Evolutionary conservation across 2,329 filamentous ascomycete genomes (phyloP).

Genomic region (Colletotrichum sp.): DNA sequence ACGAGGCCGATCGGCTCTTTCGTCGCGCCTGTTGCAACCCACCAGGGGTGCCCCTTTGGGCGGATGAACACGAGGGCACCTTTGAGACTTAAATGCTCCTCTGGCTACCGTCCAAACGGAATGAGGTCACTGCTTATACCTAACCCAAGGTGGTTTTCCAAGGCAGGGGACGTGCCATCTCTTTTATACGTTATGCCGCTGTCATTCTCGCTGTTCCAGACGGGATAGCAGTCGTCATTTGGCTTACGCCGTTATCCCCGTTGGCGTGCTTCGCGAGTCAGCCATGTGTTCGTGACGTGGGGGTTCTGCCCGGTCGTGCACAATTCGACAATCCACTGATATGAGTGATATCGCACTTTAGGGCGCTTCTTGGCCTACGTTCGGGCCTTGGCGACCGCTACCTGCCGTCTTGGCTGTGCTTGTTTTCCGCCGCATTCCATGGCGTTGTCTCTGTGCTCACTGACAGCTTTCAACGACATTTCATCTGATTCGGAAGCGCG

Average conservation of each 20-base stretch:
- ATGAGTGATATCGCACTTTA: not conserved
- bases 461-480: not conserved
- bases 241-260: not conserved
- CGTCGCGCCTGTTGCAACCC: not conserved
- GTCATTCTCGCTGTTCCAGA: not conserved
- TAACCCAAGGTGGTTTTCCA: not conserved
- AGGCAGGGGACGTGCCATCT: not conserved
- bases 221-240: not conserved
- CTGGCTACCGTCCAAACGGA: not conserved
- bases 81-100: not conserved
- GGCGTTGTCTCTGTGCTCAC: not conserved
- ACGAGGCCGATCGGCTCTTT: slow-evolving; percentile 2
- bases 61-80: not conserved
- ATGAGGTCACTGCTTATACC: not conserved
- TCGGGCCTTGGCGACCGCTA: slow-evolving; percentile 11
- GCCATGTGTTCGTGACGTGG: slow-evolving; percentile 14
- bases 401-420: slow-evolving; percentile 19
- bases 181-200: not conserved
- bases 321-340: not conserved
- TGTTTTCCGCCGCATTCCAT: slow-evolving; percentile 20
- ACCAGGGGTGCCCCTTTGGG: not conserved
- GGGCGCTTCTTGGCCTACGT: slow-evolving; percentile 4
- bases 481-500: not conserved
- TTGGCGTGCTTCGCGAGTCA: slow-evolving; percentile 6
- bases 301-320: not conserved